Base-by-base conservation (phyloP, 495 filamentous ascomycete genomes). In the Aspergillus homomorphus region DNA sequence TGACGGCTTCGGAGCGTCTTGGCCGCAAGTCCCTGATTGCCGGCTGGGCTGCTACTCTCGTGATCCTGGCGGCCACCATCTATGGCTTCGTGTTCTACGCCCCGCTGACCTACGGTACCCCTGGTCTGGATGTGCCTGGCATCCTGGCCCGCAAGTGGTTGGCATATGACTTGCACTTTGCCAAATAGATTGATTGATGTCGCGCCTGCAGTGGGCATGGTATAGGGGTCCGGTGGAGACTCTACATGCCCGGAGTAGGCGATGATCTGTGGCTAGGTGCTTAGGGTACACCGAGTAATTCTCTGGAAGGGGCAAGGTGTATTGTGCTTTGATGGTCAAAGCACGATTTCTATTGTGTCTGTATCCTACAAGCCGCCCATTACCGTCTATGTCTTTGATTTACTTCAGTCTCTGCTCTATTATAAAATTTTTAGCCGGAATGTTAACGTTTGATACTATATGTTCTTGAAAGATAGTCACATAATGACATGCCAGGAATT, bases 151-250 rank as follows among this genome's bases (percentile, higher is more conserved):
- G 94, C 72, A 96, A 96, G 77, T 98, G 92, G 94, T 78, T 98
- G 67, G 87, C 88, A 48, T 98, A 98, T 71, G 94, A 98, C 74
- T 81, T 98, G 71, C 94, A 98, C 78, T 98, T 98, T 77, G 94
- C 94, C 41, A 98, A 98, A 83, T 98, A 89, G 76, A 58, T 45
- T 42, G 45, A 12, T 15, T 20, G 9, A 43, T 30, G 48, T n/a
- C 19, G 19, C 19, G 26, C 28, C n/a, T 55, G 51, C 41, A 45
- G 41, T 26, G n/a, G 42, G 42, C 28, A 46, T n/a, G 44, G 26
- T 18, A 19, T 14, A 42, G 50, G 7, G 20, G 18, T 22, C 21
- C 26, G 9, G 23, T 16, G 21, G 24, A n/a, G 48, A 51, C 48
- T 50, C 22, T 26, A 23, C 18, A 48, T 33, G 16, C 4, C 10